Evolutionary conservation across 1,284 basidiomycete species (phyloP).

Genomic region (Puccinia triticina): DNA sequence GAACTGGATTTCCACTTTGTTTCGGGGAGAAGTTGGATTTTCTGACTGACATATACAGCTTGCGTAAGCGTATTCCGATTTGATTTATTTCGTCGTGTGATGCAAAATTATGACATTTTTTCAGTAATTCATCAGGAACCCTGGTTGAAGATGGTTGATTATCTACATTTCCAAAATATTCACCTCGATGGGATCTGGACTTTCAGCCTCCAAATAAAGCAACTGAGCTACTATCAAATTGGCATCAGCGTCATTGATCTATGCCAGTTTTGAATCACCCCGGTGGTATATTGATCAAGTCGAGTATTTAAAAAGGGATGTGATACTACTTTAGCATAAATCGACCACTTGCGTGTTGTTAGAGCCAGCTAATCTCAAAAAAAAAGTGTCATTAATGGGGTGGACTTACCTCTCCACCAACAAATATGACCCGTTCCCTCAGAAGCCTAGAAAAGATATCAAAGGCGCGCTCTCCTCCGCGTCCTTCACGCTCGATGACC

Average conservation of each 20-base stretch:
- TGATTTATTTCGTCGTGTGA: neutral
- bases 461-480: constrained; percentile 82
- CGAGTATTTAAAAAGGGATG: constrained; percentile 40
- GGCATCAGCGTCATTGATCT: constrained; percentile 83
- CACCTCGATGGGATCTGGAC: constrained; percentile 75
- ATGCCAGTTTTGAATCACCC: constrained; percentile 7
- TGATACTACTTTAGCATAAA: constrained; percentile 45
- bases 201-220: constrained; percentile 90
- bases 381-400: constrained; percentile 49
- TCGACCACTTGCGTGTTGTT: neutral
- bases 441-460: constrained; percentile 90
- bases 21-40: neutral
- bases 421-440: constrained; percentile 87
- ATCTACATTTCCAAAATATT: neutral
- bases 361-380: neutral
- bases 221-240: constrained; percentile 83
- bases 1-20: neutral
- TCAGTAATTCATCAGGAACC: neutral
- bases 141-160: neutral
- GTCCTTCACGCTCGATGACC: constrained; percentile 87
- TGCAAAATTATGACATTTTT: neutral
- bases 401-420: constrained; percentile 75
- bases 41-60: constrained; percentile 34
- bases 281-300: neutral
- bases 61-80: neutral